These are phyloP conservation scores for Blastocystis sp. DNA, from an alignment of 352 stramenopile species.

Conservation along the genomic window DNA sequence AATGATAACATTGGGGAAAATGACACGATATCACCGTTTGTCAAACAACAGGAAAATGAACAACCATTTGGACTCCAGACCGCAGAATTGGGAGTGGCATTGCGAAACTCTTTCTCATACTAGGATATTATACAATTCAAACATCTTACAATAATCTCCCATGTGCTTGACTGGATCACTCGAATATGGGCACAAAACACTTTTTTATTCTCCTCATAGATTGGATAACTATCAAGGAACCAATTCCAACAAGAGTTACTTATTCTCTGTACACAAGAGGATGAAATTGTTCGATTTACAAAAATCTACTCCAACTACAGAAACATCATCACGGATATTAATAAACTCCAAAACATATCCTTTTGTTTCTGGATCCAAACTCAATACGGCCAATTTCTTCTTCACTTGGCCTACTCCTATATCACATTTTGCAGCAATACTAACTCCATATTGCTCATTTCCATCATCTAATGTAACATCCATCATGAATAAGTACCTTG, in stretches of 20 bases:
- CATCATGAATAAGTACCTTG: not conserved
- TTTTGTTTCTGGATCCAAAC: constrained; percentile 44
- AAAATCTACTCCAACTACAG: not conserved
- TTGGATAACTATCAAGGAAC: not conserved
- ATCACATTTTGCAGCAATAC: not conserved
- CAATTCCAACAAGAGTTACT: not conserved
- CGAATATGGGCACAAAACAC: not conserved
- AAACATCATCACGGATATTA: constrained; percentile 48
- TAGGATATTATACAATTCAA: not conserved
- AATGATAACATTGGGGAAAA: constrained; percentile 17
- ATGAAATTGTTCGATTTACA: constrained; percentile 26
- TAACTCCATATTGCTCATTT: constrained; percentile 8
- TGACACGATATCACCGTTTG: constrained; percentile 10
- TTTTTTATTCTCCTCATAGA: not conserved
- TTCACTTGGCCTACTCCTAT: constrained; percentile 22
- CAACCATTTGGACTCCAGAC: not conserved
- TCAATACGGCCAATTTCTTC: not conserved
- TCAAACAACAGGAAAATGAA: constrained; percentile 40
- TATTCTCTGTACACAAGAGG: constrained; percentile 1
- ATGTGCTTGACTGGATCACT: constrained; percentile 10
- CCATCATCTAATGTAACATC: not conserved
- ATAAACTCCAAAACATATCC: constrained; percentile 37
- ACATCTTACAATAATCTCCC: constrained; percentile 1
- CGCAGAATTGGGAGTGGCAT: not conserved
- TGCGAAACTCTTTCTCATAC: not conserved